Percentiles rank a stretch among this genome's conserved stretches.
Evolutionary conservation across 2,329 filamentous ascomycete species (phyloP).

Genomic region (Myriosclerotinia duriaeana): DNA sequence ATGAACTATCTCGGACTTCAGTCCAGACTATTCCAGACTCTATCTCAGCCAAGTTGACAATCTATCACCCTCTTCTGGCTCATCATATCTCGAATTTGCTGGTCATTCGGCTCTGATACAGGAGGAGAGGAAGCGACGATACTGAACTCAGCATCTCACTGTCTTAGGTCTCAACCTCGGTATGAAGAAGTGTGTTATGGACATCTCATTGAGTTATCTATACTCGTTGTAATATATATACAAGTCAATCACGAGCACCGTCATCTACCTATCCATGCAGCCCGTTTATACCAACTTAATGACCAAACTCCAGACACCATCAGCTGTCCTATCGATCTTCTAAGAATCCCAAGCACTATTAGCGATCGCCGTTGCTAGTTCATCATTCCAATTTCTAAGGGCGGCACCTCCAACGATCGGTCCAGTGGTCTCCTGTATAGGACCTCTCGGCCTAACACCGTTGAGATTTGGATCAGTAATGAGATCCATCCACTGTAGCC

Average conservation of each 20-base stretch:
- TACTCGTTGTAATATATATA: slow-evolving; percentile 1
- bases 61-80: not conserved
- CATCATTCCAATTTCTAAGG: slow-evolving; percentile 3
- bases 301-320: not conserved
- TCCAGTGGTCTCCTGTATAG: not conserved
- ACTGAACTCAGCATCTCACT: not conserved
- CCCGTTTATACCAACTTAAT: not conserved
- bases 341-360: slow-evolving; percentile 24
- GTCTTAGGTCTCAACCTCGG: not conserved
- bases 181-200: not conserved
- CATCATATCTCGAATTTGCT: not conserved
- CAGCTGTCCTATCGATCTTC: too few relatives aligned
- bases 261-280: not conserved
- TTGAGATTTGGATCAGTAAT: not conserved
- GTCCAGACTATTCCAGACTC: not conserved
- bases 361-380: slow-evolving; percentile 1
- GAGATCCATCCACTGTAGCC: slow-evolving; percentile 13
- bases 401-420: not conserved
- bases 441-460: not conserved
- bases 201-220: not conserved
- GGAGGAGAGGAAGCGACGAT: not conserved
- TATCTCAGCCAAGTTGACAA: not conserved
- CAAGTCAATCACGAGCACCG: not conserved
- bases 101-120: not conserved
- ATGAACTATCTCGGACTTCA: not conserved